Conservation (phyloP, 2,329 filamentous ascomycete genomes). For the Cordyceps farinosa region DNA sequence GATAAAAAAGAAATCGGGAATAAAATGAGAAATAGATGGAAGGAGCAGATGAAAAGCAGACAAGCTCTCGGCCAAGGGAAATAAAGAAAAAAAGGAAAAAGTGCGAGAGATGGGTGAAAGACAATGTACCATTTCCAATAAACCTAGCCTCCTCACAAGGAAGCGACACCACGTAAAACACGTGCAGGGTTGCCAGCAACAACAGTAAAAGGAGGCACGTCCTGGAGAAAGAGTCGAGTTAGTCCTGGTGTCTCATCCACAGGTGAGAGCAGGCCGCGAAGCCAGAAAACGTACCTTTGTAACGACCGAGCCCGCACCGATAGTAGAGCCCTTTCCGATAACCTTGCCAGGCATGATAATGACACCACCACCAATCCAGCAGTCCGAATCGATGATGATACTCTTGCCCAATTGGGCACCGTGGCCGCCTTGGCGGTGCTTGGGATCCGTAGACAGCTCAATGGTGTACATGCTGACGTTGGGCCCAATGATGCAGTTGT, state of each 20-base stretch:
- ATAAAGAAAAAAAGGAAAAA: neutral
- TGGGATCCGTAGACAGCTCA: constrained; percentile 68
- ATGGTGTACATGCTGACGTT: constrained; percentile 84
- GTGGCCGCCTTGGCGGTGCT: constrained; percentile 68
- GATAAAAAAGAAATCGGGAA: neutral
- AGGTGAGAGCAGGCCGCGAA: neutral
- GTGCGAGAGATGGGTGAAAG: no score
- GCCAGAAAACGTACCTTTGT: constrained; percentile 56
- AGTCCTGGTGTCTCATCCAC: constrained; percentile 18
- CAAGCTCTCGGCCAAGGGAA: neutral
- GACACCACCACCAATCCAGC: constrained; percentile 75
- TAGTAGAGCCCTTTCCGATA: constrained; percentile 73
- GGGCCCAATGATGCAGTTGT: constrained; percentile 72
- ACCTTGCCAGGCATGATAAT: constrained; percentile 75
- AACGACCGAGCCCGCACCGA: constrained; percentile 82
- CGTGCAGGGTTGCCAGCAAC: constrained; percentile 68
- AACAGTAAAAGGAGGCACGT: constrained; percentile 65
- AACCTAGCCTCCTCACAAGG: constrained; percentile 19
- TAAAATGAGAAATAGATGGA: neutral
- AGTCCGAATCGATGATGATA: constrained; percentile 80
- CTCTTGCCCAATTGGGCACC: constrained; percentile 66
- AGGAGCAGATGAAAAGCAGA: neutral
- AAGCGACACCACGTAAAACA: constrained; percentile 44
- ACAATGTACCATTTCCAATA: neutral
- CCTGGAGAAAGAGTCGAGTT: constrained; percentile 30